A percentile compares a stretch with the other conserved stretches of the same genome.
Conservation (phyloP, 176 grass and related monocot species). For the Saccharum officinarum region DNA sequence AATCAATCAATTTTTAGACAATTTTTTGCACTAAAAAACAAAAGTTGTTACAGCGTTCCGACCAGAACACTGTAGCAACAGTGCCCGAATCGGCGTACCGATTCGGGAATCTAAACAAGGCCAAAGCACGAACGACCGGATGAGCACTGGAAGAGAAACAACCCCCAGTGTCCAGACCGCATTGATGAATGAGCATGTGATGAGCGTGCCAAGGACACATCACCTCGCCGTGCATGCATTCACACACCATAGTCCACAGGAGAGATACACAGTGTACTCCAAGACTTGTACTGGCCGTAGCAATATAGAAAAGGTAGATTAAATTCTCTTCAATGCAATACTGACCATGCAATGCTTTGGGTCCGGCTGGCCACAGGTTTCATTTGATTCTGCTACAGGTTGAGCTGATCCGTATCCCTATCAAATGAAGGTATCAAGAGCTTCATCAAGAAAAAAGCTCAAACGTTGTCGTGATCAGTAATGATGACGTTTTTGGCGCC, state of each 20-base stretch:
- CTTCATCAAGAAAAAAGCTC: background rate
- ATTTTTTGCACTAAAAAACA: no score
- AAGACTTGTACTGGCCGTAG: background rate
- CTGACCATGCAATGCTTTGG: background rate
- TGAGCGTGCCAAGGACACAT: constrained; percentile 36
- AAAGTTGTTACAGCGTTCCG: no score
- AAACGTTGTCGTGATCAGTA: no score
- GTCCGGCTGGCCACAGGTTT: constrained; percentile 2
- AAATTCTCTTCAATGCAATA: constrained; percentile 33
- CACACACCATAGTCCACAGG: constrained; percentile 1
- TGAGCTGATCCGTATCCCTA: constrained; percentile 19
- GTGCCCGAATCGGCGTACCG: no score
- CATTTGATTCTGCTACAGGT: background rate
- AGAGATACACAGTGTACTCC: background rate
- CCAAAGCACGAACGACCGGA: background rate
- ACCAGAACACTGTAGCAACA: no score
- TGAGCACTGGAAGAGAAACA: background rate
- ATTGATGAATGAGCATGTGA: constrained; percentile 44
- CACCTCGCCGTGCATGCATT: constrained; percentile 18
- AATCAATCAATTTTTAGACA: no score
- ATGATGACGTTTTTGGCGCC: no score
- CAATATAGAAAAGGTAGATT: constrained; percentile 3
- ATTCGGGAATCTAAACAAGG: no score
- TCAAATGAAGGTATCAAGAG: background rate
- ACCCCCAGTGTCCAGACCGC: background rate